Percentiles rank a stretch among this genome's conserved stretches.
phyloP scores from a whole-genome alignment of 78 protist species.

The Dictyostelium capitatum region DNA sequence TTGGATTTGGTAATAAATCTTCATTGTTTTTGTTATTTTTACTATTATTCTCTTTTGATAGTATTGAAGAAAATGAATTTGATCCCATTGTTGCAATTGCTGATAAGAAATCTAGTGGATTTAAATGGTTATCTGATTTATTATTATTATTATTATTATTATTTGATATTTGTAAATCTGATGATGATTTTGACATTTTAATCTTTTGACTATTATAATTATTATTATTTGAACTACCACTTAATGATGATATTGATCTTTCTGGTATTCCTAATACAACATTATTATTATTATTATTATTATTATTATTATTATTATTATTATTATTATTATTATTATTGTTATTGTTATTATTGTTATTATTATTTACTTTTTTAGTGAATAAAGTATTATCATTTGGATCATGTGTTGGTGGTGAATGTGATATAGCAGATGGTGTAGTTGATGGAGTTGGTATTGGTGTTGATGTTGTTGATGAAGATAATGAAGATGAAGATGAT shows the following conservation, averaged over 20 bases:
- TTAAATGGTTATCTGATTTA: background rate
- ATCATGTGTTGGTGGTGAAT: background rate
- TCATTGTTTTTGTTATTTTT: background rate
- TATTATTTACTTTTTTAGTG: background rate
- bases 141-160: too few relatives aligned
- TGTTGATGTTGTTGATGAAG: background rate
- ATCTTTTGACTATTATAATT: background rate
- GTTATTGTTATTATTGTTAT: background rate
- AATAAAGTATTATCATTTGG: background rate
- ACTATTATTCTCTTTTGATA: background rate
- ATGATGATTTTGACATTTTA: slow-evolving; percentile 8
- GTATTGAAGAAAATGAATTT: background rate
- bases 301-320: background rate
- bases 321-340: background rate
- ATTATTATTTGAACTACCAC: background rate
- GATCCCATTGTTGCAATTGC: slow-evolving; percentile 14
- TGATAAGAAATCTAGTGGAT: slow-evolving; percentile 10
- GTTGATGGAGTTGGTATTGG: background rate
- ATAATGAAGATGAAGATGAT: background rate
- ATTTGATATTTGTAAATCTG: background rate
- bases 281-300: background rate
- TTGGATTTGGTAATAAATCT: slow-evolving; percentile 8
- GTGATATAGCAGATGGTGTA: background rate
- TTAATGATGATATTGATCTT: background rate
- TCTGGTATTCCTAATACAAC: background rate